Conservation (phyloP, 176 grass and related monocot species). For the Phyllostachys edulis region DNA sequence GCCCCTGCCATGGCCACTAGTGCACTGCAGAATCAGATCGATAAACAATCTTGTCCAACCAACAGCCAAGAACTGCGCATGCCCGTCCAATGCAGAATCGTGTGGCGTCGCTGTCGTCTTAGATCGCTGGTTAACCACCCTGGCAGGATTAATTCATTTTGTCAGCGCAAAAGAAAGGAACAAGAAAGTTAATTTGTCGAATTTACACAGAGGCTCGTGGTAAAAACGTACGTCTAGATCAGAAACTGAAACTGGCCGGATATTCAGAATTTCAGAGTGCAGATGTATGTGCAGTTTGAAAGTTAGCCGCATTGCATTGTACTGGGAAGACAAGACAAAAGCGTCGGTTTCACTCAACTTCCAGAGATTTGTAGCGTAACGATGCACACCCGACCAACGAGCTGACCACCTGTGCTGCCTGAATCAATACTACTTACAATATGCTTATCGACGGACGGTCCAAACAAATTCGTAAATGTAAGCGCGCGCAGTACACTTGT, state of each 20-base stretch:
- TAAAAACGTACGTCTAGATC: neutral
- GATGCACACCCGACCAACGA: too few relatives aligned
- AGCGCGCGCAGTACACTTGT: neutral
- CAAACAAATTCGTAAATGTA: neutral
- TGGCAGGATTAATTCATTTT: neutral
- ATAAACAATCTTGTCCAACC: neutral
- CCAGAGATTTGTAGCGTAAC: too few relatives aligned
- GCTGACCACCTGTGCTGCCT: too few relatives aligned
- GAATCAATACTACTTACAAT: too few relatives aligned
- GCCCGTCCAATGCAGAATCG: neutral
- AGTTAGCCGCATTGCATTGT: too few relatives aligned
- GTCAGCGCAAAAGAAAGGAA: neutral
- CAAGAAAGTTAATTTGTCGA: neutral
- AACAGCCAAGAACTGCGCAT: neutral
- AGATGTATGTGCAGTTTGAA: too few relatives aligned
- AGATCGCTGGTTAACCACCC: neutral
- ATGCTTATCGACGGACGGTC: too few relatives aligned
- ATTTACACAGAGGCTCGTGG: neutral
- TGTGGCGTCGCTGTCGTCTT: neutral
- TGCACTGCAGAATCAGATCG: neutral
- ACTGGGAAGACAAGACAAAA: too few relatives aligned
- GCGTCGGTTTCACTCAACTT: too few relatives aligned
- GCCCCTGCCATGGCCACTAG: conserved; percentile 9
- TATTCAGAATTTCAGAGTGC: too few relatives aligned
- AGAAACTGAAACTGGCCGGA: too few relatives aligned